These are phyloP conservation scores for Meyerozyma sp. DNA, from an alignment of 1,139 yeast species.

Conservation along the genomic window DNA sequence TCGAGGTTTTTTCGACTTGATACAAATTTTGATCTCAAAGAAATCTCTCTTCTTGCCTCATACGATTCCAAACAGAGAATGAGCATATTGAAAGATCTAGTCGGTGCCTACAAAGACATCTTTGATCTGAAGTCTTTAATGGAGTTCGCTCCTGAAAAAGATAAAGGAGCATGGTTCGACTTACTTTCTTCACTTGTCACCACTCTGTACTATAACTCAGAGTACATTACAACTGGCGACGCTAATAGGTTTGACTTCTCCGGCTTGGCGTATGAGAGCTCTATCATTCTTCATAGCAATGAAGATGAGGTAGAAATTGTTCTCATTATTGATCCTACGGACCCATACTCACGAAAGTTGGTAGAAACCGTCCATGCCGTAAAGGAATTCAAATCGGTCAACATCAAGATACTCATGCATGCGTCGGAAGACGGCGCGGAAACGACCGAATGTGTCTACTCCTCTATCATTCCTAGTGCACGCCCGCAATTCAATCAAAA, in stretches of 20 bases:
- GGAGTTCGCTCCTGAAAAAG: conserved; percentile 14
- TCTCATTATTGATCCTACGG: conserved; percentile 66
- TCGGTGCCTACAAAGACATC: conserved; percentile 24
- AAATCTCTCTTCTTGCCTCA: conserved; percentile 24
- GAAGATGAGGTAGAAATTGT: conserved; percentile 42
- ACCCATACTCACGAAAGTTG: conserved; percentile 61
- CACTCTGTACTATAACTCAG: conserved; percentile 40
- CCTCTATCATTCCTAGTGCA: conserved; percentile 35
- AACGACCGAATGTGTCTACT: conserved; percentile 50
- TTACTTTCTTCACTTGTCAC: conserved; percentile 36
- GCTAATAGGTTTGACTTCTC: conserved; percentile 38
- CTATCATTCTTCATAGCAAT: conserved; percentile 21
- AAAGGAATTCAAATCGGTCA: conserved; percentile 37
- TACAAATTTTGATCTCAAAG: conserved; percentile 12
- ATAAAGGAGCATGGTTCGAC: conserved; percentile 44
- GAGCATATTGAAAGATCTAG: conserved; percentile 22
- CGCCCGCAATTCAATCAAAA: conserved; percentile 33
- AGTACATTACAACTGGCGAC: conserved; percentile 27
- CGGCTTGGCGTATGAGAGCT: conserved; percentile 26
- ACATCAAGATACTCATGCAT: conserved; percentile 51
- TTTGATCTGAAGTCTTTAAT: conserved; percentile 17
- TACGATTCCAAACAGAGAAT: conserved; percentile 35
- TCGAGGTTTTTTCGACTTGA: conserved; percentile 37
- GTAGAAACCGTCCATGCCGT: conserved; percentile 47
- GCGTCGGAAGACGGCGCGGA: conserved; percentile 41